These are phyloP conservation scores for Bryoerythrophyllum caledonicum DNA, from an alignment of 225 moss, liverwort and hornwort species.

Conservation along the genomic window DNA sequence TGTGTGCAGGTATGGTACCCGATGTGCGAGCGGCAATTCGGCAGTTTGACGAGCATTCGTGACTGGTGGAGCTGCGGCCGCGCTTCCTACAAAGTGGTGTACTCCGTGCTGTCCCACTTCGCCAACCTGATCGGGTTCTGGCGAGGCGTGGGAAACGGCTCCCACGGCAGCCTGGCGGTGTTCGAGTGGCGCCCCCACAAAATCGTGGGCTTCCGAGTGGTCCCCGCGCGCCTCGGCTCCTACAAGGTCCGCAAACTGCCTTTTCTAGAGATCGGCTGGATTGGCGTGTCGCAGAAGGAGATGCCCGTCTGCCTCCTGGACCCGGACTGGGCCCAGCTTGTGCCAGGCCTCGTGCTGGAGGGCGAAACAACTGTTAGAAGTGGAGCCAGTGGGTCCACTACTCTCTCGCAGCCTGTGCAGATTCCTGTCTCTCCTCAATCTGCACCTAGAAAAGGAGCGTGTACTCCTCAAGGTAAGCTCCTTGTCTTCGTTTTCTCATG, in stretches of 20 bases:
- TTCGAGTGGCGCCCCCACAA: constrained; percentile 83
- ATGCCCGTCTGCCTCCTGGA: constrained; percentile 73
- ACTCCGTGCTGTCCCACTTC: constrained; percentile 60
- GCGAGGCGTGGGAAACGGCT: constrained; percentile 80
- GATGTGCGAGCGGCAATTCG: constrained; percentile 83
- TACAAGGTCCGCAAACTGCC: constrained; percentile 79
- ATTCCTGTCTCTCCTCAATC: constrained; percentile 42
- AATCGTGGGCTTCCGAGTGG: constrained; percentile 72
- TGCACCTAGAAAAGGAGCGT: constrained; percentile 27
- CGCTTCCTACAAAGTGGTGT: constrained; percentile 66
- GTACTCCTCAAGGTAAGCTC: constrained; percentile 36
- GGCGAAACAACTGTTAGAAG: constrained; percentile 18
- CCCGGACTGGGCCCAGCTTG: constrained; percentile 60
- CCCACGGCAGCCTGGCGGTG: constrained; percentile 69
- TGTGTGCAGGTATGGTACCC: constrained; percentile 72
- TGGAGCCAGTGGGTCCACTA: constrained; percentile 13
- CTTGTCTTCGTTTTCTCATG: background rate
- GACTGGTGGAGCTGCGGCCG: constrained; percentile 70
- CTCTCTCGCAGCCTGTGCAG: constrained; percentile 43
- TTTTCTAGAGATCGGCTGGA: constrained; percentile 76
- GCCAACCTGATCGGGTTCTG: constrained; percentile 92
- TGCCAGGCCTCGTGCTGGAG: constrained; percentile 31
- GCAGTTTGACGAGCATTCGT: constrained; percentile 59
- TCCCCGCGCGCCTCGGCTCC: constrained; percentile 61
- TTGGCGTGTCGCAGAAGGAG: constrained; percentile 71